Percentiles rank a stretch among this genome's conserved stretches.
Conservation (phyloP, 768 basidiomycete species). For the Lactarius psammicola region DNA sequence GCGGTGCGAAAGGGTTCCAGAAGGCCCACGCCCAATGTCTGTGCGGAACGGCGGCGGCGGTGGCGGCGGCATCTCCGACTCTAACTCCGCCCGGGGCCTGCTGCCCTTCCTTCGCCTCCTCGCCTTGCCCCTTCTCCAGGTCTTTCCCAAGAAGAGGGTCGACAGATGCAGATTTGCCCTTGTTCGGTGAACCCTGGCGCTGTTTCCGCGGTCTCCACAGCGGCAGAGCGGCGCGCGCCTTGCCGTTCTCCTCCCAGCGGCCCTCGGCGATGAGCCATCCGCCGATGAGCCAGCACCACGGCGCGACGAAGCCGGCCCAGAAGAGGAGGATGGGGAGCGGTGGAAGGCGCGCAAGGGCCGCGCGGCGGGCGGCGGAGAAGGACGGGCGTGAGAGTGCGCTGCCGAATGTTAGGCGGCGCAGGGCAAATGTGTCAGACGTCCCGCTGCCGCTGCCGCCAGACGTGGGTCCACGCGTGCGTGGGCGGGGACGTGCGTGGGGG, state of each 20-base stretch:
- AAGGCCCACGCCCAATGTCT: neutral
- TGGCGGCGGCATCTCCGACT: too few relatives aligned
- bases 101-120: conserved; percentile 29
- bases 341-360: conserved; percentile 14
- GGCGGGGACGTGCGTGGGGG: conserved; percentile 3
- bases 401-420: conserved; percentile 34
- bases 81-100: too few relatives aligned
- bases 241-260: conserved; percentile 44
- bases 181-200: neutral
- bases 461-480: conserved; percentile 22
- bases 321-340: conserved; percentile 49
- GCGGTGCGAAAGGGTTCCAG: conserved; percentile 1
- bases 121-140: conserved; percentile 8
- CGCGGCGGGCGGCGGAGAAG: conserved; percentile 18
- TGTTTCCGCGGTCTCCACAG: conserved; percentile 21
- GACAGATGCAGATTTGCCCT: conserved; percentile 24
- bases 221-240: conserved; percentile 43
- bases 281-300: conserved; percentile 73
- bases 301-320: conserved; percentile 71
- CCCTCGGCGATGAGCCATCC: conserved; percentile 56
- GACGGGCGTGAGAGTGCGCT: conserved; percentile 21
- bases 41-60: neutral
- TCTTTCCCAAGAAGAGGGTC: conserved; percentile 14
- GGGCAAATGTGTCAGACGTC: conserved; percentile 32
- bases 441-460: conserved; percentile 19